Evolutionary conservation across 768 basidiomycete species (phyloP).

Genomic region (Psilocybe cyanescens): DNA sequence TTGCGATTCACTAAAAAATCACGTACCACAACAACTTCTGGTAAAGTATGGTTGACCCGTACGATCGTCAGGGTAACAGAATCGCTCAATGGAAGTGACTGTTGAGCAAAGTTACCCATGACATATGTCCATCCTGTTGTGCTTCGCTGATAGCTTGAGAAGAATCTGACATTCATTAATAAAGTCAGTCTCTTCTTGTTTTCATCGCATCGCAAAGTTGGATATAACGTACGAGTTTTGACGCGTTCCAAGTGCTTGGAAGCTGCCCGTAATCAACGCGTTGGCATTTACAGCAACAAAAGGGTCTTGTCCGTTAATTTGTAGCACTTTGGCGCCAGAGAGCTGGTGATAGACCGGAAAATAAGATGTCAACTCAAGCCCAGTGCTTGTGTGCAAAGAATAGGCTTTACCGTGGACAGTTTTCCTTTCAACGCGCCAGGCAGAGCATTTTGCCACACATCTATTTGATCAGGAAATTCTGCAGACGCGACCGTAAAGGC

Average conservation of each 20-base stretch:
- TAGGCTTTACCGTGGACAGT: slow-evolving; percentile 43
- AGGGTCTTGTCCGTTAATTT: slow-evolving; percentile 57
- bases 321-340: slow-evolving; percentile 56
- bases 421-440: slow-evolving; percentile 51
- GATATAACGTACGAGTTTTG: slow-evolving; percentile 43
- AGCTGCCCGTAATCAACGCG: slow-evolving; percentile 54
- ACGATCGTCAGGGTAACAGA: slow-evolving; percentile 49
- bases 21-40: slow-evolving; percentile 51
- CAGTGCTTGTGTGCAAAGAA: neutral
- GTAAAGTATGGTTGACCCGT: slow-evolving; percentile 36
- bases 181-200: neutral
- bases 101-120: slow-evolving; percentile 60
- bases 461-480: slow-evolving; percentile 56
- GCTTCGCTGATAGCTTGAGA: slow-evolving; percentile 45
- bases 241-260: slow-evolving; percentile 52
- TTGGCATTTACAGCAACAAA: slow-evolving; percentile 57
- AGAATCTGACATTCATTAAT: slow-evolving; percentile 36
- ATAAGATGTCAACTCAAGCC: neutral
- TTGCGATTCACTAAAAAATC: neutral
- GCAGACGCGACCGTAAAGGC: slow-evolving; percentile 56
- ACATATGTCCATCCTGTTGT: slow-evolving; percentile 43
- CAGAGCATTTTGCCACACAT: slow-evolving; percentile 60
- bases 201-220: neutral
- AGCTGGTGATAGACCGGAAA: slow-evolving; percentile 25
- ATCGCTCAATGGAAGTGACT: slow-evolving; percentile 56